Base-by-base conservation (phyloP, 2,329 filamentous ascomycete species). In the Hypomyces perniciosus region DNA sequence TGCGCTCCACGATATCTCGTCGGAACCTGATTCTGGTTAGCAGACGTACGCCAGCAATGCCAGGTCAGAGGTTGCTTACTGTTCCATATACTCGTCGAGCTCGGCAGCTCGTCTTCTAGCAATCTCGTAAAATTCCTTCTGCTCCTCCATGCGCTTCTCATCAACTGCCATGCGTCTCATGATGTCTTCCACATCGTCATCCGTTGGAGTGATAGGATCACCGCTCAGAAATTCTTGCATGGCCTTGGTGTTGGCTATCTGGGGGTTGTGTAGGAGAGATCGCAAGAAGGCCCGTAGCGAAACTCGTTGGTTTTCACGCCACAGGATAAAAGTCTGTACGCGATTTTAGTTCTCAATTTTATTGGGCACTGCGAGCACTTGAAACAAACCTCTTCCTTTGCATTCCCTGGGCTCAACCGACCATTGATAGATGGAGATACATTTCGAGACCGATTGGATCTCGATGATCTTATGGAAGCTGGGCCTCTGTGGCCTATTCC, bases 1-100 rank as follows among this genome's bases (percentile, higher is more conserved):
- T 90, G 53, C 72, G 72, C 61, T 83, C 80, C n/a, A 84, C 74
- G 51, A 83, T 84, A 59, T 85, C 82, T 56, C 80, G 80, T 6
- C 82, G 81, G 65, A 85, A 85, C 53, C 78, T 81, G 39, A 5
- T 10, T 20, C 2, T 12, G 7, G 56, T 68, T 45, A 68, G 59
- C 37, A 34, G 13, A 42, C 4, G 9, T n/a, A 34, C 10, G n/a
- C 13, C 20, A 4, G 9, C 5, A 41, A 29, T 20, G n/a, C 5
- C 28, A 13, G 26, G n/a, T 4, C 43, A 4, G 20, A 10, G 2
- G 12, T 35, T 7, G 54, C 84, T 69, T 69, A 89, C 84, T 95
- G 71, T 70, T 99, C 93, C 93, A 99, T 99, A 66, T 97, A 96
- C 27, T 95, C 88, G 68, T 99, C 93, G 46, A 99, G 77, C 63